Base-by-base conservation (phyloP, 257 asterid species). In the Ophiorrhiza pumila region DNA sequence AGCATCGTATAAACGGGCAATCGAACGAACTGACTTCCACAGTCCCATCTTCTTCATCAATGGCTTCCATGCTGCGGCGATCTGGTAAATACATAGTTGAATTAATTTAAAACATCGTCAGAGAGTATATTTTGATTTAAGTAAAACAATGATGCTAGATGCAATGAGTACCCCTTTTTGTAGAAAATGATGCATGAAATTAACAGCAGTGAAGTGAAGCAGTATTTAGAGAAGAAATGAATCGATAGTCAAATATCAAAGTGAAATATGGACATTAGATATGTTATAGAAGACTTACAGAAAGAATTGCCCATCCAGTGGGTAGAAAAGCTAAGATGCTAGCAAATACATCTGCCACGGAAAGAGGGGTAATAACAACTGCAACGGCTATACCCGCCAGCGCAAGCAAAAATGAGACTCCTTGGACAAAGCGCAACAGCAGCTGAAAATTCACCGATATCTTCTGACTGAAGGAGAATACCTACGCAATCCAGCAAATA, bases 301-400 rank as follows among this genome's bases (percentile, higher is more conserved):
- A 90, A n/a, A 94, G 98, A 76, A 94, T 87, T 76, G 90, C 99
- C 98, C 98, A 94, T 37, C 99, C 99, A 55, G 99, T 94, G 80
- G 99, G 99, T 58, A 94, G 80, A 83, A 94, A 94, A 75, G 99
- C 99, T 83, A 94, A 82, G 83, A 91, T 77, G 83, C 87, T 84
- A 55, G 99, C 97, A 71, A 94, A 88, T 84, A 94, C 77, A 76
- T 94, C 99, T 13, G 87, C 2, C 61, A 94, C 84, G 66, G 92
- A 57, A 71, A 94, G 91, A 0, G 56, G 4, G 2, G 98, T 94
- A 8, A 90, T 27, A 46, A 58, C 90, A 72, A 94, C 79, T 22
- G 99, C 98, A 37, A 82, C 88, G 60, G 79, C 77, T 79, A 94
- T 63, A 52, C 98, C 98, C 81, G 96, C 96, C 75, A 91, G 64